Percentiles rank a stretch among this genome's conserved stretches.
phyloP scores from a whole-genome alignment of 352 stramenopile genomes.

The Globisporangium solare region DNA sequence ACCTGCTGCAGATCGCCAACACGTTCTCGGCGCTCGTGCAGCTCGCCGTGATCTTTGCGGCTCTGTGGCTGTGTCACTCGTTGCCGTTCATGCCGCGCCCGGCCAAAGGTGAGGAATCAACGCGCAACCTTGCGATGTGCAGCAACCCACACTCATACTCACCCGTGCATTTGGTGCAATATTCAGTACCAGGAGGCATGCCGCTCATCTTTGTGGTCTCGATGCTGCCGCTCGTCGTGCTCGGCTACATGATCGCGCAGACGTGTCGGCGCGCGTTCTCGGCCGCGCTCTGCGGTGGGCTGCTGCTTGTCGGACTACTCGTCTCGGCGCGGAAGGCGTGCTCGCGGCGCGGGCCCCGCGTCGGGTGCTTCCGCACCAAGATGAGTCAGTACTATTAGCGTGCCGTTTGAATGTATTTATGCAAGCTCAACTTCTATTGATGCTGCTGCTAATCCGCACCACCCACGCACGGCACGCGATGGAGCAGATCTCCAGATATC shows the following conservation, averaged over 20 bases:
- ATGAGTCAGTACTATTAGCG: slow-evolving; percentile 10
- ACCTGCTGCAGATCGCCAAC: slow-evolving; percentile 71
- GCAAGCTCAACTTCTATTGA: too few species aligned
- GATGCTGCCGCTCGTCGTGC: slow-evolving; percentile 14
- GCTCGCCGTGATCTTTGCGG: slow-evolving; percentile 80
- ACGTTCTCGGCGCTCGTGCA: slow-evolving; percentile 71
- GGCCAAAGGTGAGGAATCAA: slow-evolving; percentile 18
- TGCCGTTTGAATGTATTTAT: too few species aligned
- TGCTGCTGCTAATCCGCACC: too few species aligned
- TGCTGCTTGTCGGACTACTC: slow-evolving; percentile 10
- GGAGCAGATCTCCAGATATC: too few species aligned
- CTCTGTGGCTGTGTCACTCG: slow-evolving; percentile 73
- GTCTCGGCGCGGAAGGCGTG: slow-evolving; percentile 6
- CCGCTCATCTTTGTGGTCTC: slow-evolving; percentile 20
- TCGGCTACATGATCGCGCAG: slow-evolving; percentile 17
- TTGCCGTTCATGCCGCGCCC: slow-evolving; percentile 54
- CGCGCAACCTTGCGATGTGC: too few species aligned
- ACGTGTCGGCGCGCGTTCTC: slow-evolving; percentile 12
- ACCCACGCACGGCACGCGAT: too few species aligned
- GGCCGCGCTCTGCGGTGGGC: slow-evolving; percentile 8
- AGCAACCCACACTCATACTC: neutral
- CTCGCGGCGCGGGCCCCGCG: neutral
- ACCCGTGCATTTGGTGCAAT: neutral
- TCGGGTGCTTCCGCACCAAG: slow-evolving; percentile 1
- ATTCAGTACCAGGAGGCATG: slow-evolving; percentile 20